Percentiles rank a stretch among this genome's conserved stretches.
These are phyloP conservation scores for Sedum album DNA, from an alignment of 164 flowering plant species.

Conservation along the genomic window DNA sequence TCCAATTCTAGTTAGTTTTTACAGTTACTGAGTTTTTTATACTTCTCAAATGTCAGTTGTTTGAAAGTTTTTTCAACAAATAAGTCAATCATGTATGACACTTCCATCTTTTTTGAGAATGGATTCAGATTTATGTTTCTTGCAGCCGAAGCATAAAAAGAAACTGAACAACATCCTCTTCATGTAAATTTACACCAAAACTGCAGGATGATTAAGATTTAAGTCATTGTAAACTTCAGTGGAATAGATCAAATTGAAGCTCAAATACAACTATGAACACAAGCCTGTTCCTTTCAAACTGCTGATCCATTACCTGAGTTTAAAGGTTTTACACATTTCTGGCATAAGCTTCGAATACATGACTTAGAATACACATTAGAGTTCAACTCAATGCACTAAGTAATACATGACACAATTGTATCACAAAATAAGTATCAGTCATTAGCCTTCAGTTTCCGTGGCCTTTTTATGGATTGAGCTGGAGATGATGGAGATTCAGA, in stretches of 20 bases:
- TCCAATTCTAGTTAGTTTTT: constrained; percentile 27
- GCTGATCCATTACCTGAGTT: neutral
- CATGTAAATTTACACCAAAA: no score
- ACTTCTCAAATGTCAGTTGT: neutral
- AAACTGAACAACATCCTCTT: no score
- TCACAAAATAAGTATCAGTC: neutral
- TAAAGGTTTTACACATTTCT: neutral
- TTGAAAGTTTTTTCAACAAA: neutral
- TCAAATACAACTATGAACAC: neutral
- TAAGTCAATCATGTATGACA: no score
- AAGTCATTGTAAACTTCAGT: no score
- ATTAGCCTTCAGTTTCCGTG: constrained; percentile 57
- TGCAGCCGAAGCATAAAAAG: no score
- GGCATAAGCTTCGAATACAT: neutral
- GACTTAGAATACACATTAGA: neutral
- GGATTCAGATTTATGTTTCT: no score
- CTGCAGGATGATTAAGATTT: no score
- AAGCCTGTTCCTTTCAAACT: neutral
- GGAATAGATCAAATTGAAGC: neutral
- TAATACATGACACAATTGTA: no score
- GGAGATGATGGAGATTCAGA: constrained; percentile 74
- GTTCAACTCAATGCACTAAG: neutral
- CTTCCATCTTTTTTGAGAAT: no score
- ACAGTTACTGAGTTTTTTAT: constrained; percentile 15
- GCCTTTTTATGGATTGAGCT: constrained; percentile 61